phyloP scores from a whole-genome alignment of 2,329 filamentous ascomycete genomes.

The Berkeleyomyces rouxiae region DNA sequence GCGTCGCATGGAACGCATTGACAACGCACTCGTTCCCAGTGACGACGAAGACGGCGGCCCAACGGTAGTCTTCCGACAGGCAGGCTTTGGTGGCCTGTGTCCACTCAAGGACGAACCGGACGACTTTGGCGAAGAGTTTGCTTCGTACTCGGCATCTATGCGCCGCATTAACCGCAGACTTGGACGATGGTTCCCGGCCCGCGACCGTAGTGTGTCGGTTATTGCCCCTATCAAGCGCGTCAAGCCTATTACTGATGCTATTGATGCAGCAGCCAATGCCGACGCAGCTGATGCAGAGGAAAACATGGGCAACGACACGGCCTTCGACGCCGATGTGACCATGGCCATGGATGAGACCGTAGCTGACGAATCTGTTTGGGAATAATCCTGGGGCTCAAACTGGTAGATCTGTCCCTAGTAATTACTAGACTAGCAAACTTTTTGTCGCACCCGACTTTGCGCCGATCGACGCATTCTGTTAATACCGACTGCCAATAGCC shows the following conservation, averaged over 20 bases:
- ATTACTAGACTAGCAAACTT: not conserved
- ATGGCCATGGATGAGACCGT: constrained; percentile 31
- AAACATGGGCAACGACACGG: constrained; percentile 19
- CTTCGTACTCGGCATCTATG: constrained; percentile 48
- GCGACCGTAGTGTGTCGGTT: constrained; percentile 29
- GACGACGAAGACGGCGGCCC: constrained; percentile 34
- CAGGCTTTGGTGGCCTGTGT: constrained; percentile 46
- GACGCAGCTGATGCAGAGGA: constrained; percentile 19
- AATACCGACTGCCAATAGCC: too few species aligned
- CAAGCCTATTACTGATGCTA: constrained; percentile 15
- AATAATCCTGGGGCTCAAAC: not conserved
- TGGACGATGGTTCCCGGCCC: constrained; percentile 48
- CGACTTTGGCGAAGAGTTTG: constrained; percentile 62
- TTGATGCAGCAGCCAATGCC: constrained; percentile 15
- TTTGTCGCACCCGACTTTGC: not conserved
- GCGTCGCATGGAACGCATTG: constrained; percentile 41
- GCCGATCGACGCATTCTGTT: too few species aligned
- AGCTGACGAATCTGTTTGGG: constrained; percentile 27
- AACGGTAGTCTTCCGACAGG: constrained; percentile 30
- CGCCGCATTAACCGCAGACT: constrained; percentile 47
- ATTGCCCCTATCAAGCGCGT: constrained; percentile 30
- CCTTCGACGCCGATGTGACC: constrained; percentile 22
- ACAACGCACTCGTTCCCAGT: constrained; percentile 43
- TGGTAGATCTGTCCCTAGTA: not conserved
- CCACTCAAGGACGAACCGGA: constrained; percentile 45